Conservation (phyloP, 768 basidiomycete species). For the Suillus brevipes region DNA sequence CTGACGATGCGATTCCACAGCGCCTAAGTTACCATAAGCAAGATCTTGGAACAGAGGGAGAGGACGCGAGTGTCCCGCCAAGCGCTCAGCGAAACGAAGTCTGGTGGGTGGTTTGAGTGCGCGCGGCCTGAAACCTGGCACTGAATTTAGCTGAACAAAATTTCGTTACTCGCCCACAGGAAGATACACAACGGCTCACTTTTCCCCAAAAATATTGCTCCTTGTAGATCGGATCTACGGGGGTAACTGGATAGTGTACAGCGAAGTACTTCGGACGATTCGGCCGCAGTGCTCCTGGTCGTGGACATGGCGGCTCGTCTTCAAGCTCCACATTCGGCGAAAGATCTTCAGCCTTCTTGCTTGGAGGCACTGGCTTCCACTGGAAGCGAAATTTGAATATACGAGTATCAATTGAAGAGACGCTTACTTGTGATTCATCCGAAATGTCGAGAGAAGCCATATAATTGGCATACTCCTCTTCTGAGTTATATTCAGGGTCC, state of each 20-base stretch:
- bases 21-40: conserved; percentile 26
- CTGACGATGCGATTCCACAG: conserved; percentile 40
- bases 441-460: conserved; percentile 31
- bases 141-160: neutral
- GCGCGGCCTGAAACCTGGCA: conserved; percentile 1
- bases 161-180: neutral
- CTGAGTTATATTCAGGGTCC: conserved; percentile 13
- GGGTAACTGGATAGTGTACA: conserved; percentile 20
- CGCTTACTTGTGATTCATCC: conserved; percentile 29
- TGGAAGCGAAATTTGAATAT: conserved; percentile 7
- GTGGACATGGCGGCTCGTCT: conserved; percentile 5
- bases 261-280: conserved; percentile 17
- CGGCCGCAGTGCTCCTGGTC: conserved; percentile 1
- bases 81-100: conserved; percentile 7
- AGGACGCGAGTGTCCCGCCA: conserved; percentile 14
- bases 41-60: conserved; percentile 26
- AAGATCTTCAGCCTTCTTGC: conserved; percentile 35
- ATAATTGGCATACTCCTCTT: conserved; percentile 24
- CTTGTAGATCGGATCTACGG: conserved; percentile 18
- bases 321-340: conserved; percentile 17
- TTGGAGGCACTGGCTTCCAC: conserved; percentile 28
- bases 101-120: neutral
- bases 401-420: neutral
- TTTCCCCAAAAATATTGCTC: conserved; percentile 19
- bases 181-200: conserved; percentile 14